A percentile compares a stretch with the other conserved stretches of the same genome.
Conservation (phyloP, 352 stramenopile species). For the Pythium chondricola region DNA sequence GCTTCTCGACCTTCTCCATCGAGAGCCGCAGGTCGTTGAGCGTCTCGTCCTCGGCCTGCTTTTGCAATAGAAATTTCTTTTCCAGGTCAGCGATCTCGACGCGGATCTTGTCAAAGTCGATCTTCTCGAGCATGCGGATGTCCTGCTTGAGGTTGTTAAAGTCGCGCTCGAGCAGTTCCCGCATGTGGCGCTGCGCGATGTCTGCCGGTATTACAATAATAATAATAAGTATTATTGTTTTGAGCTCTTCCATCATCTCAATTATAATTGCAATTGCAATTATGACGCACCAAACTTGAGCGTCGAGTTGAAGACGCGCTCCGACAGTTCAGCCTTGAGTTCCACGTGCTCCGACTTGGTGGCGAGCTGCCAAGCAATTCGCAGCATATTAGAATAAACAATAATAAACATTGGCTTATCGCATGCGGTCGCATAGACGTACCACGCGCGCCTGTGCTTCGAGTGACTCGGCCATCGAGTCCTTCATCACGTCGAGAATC, state of each 20-base stretch:
- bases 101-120: conserved; percentile 87
- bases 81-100: conserved; percentile 84
- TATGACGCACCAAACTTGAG: conserved; percentile 77
- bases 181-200: conserved; percentile 84
- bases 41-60: conserved; percentile 84
- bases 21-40: conserved; percentile 81
- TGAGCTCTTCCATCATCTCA: neutral
- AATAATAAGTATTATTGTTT: neutral
- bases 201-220: conserved; percentile 28
- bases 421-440: too few relatives aligned
- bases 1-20: conserved; percentile 88
- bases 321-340: conserved; percentile 78
- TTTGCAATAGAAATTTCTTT: conserved; percentile 87
- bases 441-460: conserved; percentile 62
- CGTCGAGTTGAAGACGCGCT: conserved; percentile 86
- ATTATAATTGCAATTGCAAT: too few relatives aligned
- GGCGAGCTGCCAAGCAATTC: conserved; percentile 46
- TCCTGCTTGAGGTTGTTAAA: conserved; percentile 89
- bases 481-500: conserved; percentile 79
- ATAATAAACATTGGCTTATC: neutral
- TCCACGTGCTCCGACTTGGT: conserved; percentile 86
- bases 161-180: conserved; percentile 82
- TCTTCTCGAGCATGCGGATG: conserved; percentile 88
- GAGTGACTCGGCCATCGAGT: conserved; percentile 72
- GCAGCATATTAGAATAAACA: too few relatives aligned